Conservation (phyloP, 441 rosid genomes). For the Populus hybrid region DNA sequence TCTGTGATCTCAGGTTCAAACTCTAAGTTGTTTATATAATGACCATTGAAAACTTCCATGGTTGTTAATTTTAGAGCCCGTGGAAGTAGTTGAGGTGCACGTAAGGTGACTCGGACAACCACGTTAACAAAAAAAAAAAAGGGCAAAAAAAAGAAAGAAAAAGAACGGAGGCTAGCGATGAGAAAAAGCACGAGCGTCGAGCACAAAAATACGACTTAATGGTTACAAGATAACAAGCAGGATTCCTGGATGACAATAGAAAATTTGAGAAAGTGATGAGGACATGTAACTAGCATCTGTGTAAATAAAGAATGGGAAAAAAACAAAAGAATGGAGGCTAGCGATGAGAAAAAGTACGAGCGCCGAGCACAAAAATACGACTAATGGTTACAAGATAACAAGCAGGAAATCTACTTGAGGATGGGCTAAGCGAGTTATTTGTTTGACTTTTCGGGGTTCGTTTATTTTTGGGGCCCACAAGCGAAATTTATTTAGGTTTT, state of each 20-base stretch:
- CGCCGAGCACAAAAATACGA: neutral
- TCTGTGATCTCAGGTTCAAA: too few relatives aligned
- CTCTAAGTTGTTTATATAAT: too few relatives aligned
- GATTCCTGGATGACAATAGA: neutral
- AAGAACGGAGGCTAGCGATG: neutral
- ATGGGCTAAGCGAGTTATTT: neutral
- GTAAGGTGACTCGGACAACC: too few relatives aligned
- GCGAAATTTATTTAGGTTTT: too few relatives aligned
- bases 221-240: neutral
- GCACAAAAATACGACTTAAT: neutral
- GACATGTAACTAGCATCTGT: too few relatives aligned
- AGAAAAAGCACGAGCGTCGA: neutral
- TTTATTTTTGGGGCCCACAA: too few relatives aligned
- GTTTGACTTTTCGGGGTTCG: neutral
- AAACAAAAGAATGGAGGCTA: neutral
- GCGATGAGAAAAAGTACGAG: neutral
- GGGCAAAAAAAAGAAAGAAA: too few relatives aligned
- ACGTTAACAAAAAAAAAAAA: too few relatives aligned
- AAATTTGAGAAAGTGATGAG: too few relatives aligned
- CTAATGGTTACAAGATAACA: neutral
- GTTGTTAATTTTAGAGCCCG: too few relatives aligned
- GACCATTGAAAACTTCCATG: too few relatives aligned
- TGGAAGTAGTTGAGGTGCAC: too few relatives aligned
- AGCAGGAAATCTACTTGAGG: neutral
- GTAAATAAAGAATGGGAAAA: neutral